Base-by-base conservation (phyloP, 768 basidiomycete species). In the Lactarius trivialis region DNA sequence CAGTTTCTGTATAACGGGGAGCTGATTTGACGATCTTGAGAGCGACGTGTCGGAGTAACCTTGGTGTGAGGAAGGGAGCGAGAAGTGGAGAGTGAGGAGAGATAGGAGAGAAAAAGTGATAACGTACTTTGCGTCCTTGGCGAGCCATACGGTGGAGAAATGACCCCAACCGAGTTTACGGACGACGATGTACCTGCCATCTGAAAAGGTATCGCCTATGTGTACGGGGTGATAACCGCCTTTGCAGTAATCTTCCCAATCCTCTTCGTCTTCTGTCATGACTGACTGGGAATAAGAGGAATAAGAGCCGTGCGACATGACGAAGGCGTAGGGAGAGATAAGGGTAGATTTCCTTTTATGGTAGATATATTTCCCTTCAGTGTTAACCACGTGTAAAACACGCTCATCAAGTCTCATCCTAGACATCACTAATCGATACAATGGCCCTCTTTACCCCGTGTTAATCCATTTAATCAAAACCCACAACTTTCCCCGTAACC, bases 21-120 rank as follows among this genome's bases (percentile, higher is more conserved):
- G 96, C 97, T 17, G 95, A 97, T 75, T 98, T 99, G 74, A 99
- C 97, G 71, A 99, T 92, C 76, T 99, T 99, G 73, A 99, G 87
- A 15, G 97, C 97, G 70, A 99, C 97, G 76, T 99, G 97, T 54
- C 93, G 90, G 68, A 91, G 86, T 77, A 93, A 81, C 72, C 96
- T 99, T 76, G 21, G 33, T 12, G 60, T 19, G 48, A 56, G 62
- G 65, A 57, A 54, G 61, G 26, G 24, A 21, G 48, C 37, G 32
- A 58, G 33, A 28, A n/a, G 30, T 24, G 30, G 36, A 30, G 49
- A 56, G 0, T 4, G 12, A 21, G 30, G 33, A 43, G 32, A 33
- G 21, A n/a, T 37, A 15, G 26, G 48, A 41, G 21, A n/a, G 49
- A 24, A 14, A 30, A 51, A 32, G n/a, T n/a, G 52, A n/a, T 60